A percentile compares a stretch with the other conserved stretches of the same genome.
These are phyloP conservation scores for Zygosaccharomyces pseudorouxii DNA, from an alignment of 805 yeast species.

Conservation along the genomic window DNA sequence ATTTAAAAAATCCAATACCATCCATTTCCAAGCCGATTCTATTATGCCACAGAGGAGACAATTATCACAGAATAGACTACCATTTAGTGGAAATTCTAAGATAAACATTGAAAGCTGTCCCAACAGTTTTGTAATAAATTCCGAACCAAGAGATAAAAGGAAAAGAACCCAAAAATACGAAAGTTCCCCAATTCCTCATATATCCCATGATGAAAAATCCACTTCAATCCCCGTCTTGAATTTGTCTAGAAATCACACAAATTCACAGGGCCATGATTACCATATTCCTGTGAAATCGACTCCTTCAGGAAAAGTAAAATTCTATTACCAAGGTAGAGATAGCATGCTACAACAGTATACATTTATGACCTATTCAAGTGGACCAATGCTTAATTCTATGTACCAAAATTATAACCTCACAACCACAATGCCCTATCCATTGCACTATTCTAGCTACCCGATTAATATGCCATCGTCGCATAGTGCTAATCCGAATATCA, in stretches of 20 bases:
- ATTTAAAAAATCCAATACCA: not conserved
- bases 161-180: constrained; percentile 12
- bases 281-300: constrained; percentile 12
- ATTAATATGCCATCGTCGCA: constrained; percentile 2
- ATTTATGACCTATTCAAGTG: constrained; percentile 18
- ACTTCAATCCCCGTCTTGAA: not conserved
- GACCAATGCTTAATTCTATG: constrained; percentile 13
- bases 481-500: not conserved
- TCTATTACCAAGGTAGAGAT: constrained; percentile 9
- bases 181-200: constrained; percentile 14
- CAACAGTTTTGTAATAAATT: constrained; percentile 9
- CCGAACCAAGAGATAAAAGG: constrained; percentile 6
- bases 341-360: constrained; percentile 20
- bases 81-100: constrained; percentile 4
- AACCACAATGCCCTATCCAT: constrained; percentile 9
- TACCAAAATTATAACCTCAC: constrained; percentile 15
- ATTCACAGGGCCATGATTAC: constrained; percentile 10
- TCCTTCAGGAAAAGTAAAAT: constrained; percentile 7
- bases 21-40: not conserved
- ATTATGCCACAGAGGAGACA: constrained; percentile 12
- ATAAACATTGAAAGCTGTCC: constrained; percentile 19
- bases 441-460: constrained; percentile 12
- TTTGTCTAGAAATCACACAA: constrained; percentile 6
- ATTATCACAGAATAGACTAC: constrained; percentile 5
- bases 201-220: constrained; percentile 3